phyloP scores from a whole-genome alignment of 1,139 yeast species.

The Hemisphaericaspora subhashii region DNA sequence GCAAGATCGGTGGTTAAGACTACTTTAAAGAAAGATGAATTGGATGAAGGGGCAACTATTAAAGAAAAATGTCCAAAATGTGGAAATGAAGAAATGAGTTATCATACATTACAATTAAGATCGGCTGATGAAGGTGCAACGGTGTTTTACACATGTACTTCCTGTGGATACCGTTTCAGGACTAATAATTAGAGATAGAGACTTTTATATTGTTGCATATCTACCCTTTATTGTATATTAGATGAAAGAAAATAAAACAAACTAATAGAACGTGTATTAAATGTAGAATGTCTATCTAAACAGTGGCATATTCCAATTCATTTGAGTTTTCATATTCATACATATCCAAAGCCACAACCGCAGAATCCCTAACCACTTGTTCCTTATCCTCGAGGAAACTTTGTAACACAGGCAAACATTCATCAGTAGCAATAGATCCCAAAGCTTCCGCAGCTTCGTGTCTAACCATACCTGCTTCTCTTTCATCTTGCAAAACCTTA shows the following conservation, averaged over 20 bases:
- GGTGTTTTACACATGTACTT: conserved; percentile 90
- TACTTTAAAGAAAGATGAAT: conserved; percentile 67
- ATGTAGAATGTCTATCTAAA: conserved; percentile 13
- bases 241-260: conserved; percentile 4
- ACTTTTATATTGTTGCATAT: conserved; percentile 4
- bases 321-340: conserved; percentile 90
- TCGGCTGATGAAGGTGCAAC: conserved; percentile 99
- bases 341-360: conserved; percentile 96
- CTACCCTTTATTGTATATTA: conserved; percentile 1
- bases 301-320: conserved; percentile 75
- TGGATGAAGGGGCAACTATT: conserved; percentile 93
- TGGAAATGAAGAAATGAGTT: conserved; percentile 97
- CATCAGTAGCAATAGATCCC: conserved; percentile 97
- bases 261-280: conserved; percentile 2
- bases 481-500: conserved; percentile 70
- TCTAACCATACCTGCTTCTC: conserved; percentile 97
- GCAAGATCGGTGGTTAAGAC: conserved; percentile 92
- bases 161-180: conserved; percentile 90
- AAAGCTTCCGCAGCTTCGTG: conserved; percentile 99
- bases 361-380: conserved; percentile 91
- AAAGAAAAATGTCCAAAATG: conserved; percentile 97
- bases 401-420: conserved; percentile 84
- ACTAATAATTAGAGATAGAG: conserved; percentile 64
- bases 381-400: conserved; percentile 78
- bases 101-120: conserved; percentile 92